phyloP scores from a whole-genome alignment of 306 rosid genomes.

The Prunus davidiana region DNA sequence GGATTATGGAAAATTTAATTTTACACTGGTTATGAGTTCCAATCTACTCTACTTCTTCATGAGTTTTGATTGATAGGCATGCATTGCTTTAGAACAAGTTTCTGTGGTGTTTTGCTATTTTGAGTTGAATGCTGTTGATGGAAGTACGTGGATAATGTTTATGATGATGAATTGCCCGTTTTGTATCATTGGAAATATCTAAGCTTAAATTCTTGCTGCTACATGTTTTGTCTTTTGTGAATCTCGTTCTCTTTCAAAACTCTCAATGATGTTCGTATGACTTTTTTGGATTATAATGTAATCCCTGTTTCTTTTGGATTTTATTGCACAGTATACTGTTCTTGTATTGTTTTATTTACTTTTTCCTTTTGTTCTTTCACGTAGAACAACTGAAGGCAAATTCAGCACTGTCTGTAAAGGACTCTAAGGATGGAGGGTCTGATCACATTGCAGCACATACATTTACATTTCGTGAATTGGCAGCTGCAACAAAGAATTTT shows the following conservation, averaged over 20 bases:
- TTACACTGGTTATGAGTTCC: neutral
- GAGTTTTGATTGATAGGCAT: neutral
- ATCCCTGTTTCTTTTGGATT: constrained; percentile 5
- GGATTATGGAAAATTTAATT: neutral
- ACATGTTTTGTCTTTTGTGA: neutral
- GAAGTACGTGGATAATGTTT: neutral
- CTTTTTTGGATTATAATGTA: neutral
- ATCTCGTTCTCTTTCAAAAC: neutral
- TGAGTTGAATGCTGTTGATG: constrained; percentile 2
- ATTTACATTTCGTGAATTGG: constrained; percentile 54
- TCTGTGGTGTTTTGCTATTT: neutral
- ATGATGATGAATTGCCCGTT: neutral
- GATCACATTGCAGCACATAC: constrained; percentile 56
- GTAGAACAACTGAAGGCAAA: constrained; percentile 34
- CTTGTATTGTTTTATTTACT: neutral
- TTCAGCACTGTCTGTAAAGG: constrained; percentile 18
- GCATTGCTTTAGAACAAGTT: neutral
- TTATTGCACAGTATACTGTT: neutral
- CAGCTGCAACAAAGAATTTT: constrained; percentile 49
- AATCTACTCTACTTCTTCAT: no score
- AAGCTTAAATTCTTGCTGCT: neutral
- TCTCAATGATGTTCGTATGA: neutral
- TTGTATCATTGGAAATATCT: neutral
- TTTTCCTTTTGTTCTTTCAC: neutral
- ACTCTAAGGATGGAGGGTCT: constrained; percentile 27